Base-by-base conservation (phyloP, 169 alveolate genomes). In the Ichthyophthirius multifiliis region DNA sequence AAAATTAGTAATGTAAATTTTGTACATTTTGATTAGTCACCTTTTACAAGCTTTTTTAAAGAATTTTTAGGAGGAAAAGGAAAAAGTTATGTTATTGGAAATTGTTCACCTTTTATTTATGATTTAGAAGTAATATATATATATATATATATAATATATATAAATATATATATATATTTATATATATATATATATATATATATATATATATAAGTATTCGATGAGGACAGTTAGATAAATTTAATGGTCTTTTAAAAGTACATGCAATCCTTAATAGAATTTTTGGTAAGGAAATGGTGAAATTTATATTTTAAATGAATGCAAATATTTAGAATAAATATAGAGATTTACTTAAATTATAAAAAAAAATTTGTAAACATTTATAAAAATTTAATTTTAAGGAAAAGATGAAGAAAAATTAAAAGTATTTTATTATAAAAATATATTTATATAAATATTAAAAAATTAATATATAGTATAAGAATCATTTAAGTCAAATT, bases 161-260 rank as follows among this genome's bases (percentile, higher is more conserved):
- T 9, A 16, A 7, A 4, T 12, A 7, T 9, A 18, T 7, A 27
- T 16, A 3, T 27, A 0, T 10, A 16, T 27, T n/a, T 5, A 20
- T 55, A 15, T 23, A 0, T 27, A 4, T 2, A 27, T 1, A n/a
- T 48, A 48, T 9, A 16, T 20, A 4, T 12, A 7, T 9, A 18
- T 7, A 27, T 16, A 3, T 27, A 0, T 10, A 16, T 27, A 18
- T 27, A 20, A 55, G 71, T 55, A 55, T 55, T 55, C 71, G 10
- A 55, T 55, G 71, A 55, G 71, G 13, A 55, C 71, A 1, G 71
- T 55, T 34, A 55, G 71, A 55, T 34, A 55, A 27, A 39, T 55
- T 4, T 7, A 55, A 55, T 55, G 71, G 71, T 34, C 71, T 3
- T 55, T 15, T 27, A 55, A 55, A 10, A 55, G 71, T 27, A 55